These are phyloP conservation scores for Trametes sanguinea DNA, from an alignment of 768 basidiomycete species.

Conservation along the genomic window DNA sequence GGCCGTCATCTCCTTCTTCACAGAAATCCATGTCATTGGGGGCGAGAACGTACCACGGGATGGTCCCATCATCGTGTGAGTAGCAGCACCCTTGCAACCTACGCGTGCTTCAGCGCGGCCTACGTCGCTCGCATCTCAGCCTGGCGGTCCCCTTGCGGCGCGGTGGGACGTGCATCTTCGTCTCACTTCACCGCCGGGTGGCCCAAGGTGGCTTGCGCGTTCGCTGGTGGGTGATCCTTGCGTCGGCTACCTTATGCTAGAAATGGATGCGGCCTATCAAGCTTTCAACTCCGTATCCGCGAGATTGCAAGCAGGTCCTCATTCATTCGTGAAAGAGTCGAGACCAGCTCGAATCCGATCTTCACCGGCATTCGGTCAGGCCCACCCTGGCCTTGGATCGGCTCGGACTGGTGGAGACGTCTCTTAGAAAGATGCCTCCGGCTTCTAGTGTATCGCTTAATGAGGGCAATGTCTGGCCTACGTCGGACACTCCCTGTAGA, in stretches of 20 bases:
- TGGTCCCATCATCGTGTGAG: constrained; percentile 93
- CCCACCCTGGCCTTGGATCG: not conserved
- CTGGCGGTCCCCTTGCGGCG: not conserved
- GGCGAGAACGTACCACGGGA: constrained; percentile 84
- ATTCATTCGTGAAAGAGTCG: not conserved
- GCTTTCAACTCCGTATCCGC: too few relatives aligned
- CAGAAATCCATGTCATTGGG: constrained; percentile 82
- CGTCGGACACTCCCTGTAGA: not conserved
- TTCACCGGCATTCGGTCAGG: not conserved
- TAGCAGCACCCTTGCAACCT: constrained; percentile 22
- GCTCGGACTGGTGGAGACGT: not conserved
- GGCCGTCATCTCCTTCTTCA: constrained; percentile 86
- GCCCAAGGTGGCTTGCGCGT: too few relatives aligned
- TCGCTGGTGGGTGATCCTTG: too few relatives aligned
- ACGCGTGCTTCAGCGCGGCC: not conserved
- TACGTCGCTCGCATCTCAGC: not conserved
- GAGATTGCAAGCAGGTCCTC: too few relatives aligned
- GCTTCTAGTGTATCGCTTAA: constrained; percentile 1
- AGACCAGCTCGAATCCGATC: not conserved
- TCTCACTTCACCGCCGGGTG: too few relatives aligned
- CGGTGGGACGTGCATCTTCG: not conserved
- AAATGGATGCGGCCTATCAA: too few relatives aligned
- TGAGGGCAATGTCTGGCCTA: not conserved
- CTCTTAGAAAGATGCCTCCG: not conserved
- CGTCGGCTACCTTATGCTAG: too few relatives aligned